Conservation (phyloP, 805 yeast species). For the Vanderwaltozyma yarrowii region DNA sequence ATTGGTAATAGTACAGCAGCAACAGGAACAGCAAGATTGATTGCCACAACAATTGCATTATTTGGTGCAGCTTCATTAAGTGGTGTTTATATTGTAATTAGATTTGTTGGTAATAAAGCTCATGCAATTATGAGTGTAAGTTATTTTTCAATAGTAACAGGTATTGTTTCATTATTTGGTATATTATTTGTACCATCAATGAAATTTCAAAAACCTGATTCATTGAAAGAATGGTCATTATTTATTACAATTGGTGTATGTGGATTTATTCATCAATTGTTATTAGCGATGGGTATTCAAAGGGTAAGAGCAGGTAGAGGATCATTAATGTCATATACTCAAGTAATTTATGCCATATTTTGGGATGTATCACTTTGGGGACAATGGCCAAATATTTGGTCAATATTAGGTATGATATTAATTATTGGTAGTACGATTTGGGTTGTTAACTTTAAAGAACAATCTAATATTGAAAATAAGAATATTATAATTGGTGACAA, state of each 20-base stretch:
- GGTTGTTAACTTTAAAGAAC: no score
- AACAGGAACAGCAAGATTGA: constrained; percentile 31
- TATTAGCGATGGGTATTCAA: constrained; percentile 72
- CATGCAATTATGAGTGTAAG: constrained; percentile 74
- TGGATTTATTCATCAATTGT: constrained; percentile 74
- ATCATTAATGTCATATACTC: constrained; percentile 62
- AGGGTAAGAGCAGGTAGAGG: constrained; percentile 68
- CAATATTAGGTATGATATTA: constrained; percentile 55
- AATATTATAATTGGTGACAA: no score
- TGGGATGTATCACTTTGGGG: constrained; percentile 66
- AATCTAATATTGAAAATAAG: no score
- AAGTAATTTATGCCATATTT: constrained; percentile 62
- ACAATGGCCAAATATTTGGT: constrained; percentile 58
- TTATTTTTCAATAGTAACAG: constrained; percentile 54
- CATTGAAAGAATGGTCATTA: constrained; percentile 53
- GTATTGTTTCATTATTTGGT: constrained; percentile 42
- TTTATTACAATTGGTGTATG: constrained; percentile 53
- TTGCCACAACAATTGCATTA: constrained; percentile 53
- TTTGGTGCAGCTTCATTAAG: constrained; percentile 62
- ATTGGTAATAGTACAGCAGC: not conserved
- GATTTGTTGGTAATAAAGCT: constrained; percentile 64
- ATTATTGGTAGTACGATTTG: constrained; percentile 54
- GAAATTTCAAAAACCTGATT: constrained; percentile 50
- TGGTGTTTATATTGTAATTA: constrained; percentile 52
- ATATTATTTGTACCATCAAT: constrained; percentile 48